Base-by-base conservation (phyloP, 148 eudicot species). In the Rhododendron mucronatum region DNA sequence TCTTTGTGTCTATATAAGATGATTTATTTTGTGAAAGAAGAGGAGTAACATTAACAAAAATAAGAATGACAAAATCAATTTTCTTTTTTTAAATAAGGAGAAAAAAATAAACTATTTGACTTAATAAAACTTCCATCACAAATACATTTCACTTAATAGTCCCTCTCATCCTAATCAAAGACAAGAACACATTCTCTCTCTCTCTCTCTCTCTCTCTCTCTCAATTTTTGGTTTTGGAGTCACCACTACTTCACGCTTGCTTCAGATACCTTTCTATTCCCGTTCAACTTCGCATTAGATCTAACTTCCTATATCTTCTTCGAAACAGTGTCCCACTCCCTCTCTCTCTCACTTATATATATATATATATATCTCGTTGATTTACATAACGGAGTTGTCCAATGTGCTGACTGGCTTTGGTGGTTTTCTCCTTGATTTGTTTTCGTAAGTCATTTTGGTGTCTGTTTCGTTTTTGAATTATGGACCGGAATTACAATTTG, bases 171-270 rank as follows among this genome's bases (percentile, higher is more conserved):
- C 47, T 1, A 45, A 47, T 35, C 81, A 78, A 47, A 78, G 81
- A 57, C 26, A n/a, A 33, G 18, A 59, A 28, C 5, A 48, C 30
- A 1, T 55, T 65, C 71, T 51, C 81, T 78, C 37, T 79, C 78
- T n/a, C 30, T 39, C 87, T 33, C 51, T 37, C 14, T 37, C 77
- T 55, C 74, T n/a, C 1, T 77, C 61, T n/a, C 18, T 78, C 37
- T 7, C 3, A 2, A 4, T 16, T 44, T 79, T 47, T 33, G 50
- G 61, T 85, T 85, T 13, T 74, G 81, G 47, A 85, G 83, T 85
- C 41, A 80, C 83, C 83, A n/a, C 33, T 85, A 80, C 87, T 85
- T 63, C 87, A 85, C 87, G 50, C 63, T 85, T 80, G 20, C 83
- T 65, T 48, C 23, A 28, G 83, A 85, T 85, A 63, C 87, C 82